A percentile compares a stretch with the other conserved stretches of the same genome.
Evolutionary conservation across 345 rosid species (phyloP).

Genomic region (Eucalyptus decipiens): DNA sequence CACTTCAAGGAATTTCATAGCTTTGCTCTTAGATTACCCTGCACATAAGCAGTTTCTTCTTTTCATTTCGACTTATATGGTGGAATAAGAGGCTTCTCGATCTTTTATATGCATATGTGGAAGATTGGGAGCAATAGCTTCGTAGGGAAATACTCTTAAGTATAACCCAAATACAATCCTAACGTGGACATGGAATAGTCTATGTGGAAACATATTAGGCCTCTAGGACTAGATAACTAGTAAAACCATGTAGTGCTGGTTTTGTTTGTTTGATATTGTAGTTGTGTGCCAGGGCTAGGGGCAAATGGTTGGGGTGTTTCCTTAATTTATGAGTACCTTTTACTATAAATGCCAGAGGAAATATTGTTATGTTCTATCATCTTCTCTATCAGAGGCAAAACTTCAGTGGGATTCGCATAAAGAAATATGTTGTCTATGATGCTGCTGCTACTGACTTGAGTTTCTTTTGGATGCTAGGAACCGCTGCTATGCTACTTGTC

Average conservation of each 20-base stretch:
- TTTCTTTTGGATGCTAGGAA: conserved; percentile 25
- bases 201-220: background rate
- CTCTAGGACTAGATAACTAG: background rate
- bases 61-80: background rate
- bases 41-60: background rate
- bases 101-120: background rate
- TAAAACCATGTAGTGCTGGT: background rate
- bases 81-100: background rate
- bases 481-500: conserved; percentile 85
- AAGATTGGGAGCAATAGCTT: background rate
- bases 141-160: background rate
- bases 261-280: background rate
- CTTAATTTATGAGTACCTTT: background rate
- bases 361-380: background rate
- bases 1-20: background rate
- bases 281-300: background rate
- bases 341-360: background rate
- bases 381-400: background rate
- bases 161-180: background rate
- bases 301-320: background rate
- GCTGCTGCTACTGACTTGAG: background rate
- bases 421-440: background rate
- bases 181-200: background rate
- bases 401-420: background rate
- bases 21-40: background rate